These are phyloP conservation scores for Trichoderma sp. DNA, from an alignment of 2,329 filamentous ascomycete species.

Conservation along the genomic window DNA sequence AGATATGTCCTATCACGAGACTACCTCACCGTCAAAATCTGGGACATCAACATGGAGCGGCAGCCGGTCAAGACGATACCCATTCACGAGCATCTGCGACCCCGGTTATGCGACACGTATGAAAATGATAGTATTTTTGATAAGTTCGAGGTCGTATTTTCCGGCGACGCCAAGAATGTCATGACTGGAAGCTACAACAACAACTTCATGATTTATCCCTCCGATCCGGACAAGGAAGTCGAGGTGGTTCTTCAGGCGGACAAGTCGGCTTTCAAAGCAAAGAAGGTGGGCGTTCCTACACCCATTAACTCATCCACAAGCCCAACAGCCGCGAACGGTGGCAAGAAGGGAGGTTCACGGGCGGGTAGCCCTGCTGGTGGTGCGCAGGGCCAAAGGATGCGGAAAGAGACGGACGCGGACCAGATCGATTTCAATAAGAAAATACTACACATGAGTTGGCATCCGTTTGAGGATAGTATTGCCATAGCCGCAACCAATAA, in stretches of 20 bases:
- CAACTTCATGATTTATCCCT: slow-evolving; percentile 99
- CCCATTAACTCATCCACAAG: slow-evolving; percentile 86
- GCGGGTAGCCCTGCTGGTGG: slow-evolving; percentile 83
- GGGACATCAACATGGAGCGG: slow-evolving; percentile 99
- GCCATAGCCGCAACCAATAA: slow-evolving; percentile 99
- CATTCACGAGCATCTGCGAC: slow-evolving; percentile 95
- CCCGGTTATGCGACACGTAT: slow-evolving; percentile 94
- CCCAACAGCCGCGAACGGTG: slow-evolving; percentile 67
- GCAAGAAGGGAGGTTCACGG: slow-evolving; percentile 87
- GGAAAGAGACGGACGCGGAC: slow-evolving; percentile 98
- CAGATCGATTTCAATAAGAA: slow-evolving; percentile 99
- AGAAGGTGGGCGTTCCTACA: slow-evolving; percentile 97
- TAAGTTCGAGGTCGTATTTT: slow-evolving; percentile 99
- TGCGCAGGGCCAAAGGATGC: slow-evolving; percentile 86
- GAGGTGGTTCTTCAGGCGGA: slow-evolving; percentile 97
- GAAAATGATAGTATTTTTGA: slow-evolving; percentile 99
- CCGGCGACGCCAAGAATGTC: slow-evolving; percentile 95
- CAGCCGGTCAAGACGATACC: slow-evolving; percentile 98
- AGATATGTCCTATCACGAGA: slow-evolving; percentile 97
- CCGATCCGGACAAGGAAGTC: slow-evolving; percentile 92
- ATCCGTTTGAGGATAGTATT: slow-evolving; percentile 99
- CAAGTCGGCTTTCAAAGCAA: slow-evolving; percentile 99
- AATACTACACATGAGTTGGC: slow-evolving; percentile 99
- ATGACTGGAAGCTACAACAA: slow-evolving; percentile 99
- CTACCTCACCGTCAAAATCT: slow-evolving; percentile 98